phyloP scores from a whole-genome alignment of 2,329 filamentous ascomycete genomes.

The Cladosporium cucumerinum region DNA sequence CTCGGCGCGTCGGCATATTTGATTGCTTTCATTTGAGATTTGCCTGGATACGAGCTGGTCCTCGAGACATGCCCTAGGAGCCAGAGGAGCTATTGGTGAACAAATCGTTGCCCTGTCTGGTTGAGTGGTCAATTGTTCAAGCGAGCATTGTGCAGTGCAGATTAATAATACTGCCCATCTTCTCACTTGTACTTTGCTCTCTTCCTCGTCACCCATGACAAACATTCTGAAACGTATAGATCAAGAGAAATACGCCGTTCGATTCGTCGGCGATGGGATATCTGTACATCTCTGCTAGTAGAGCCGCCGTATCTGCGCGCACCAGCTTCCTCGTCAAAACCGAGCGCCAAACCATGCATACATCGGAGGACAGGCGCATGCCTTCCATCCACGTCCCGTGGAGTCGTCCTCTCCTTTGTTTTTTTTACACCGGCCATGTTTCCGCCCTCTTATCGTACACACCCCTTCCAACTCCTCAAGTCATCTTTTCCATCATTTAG shows the following conservation, averaged over 20 bases:
- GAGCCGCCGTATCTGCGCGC: background rate
- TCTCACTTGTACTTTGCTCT: background rate
- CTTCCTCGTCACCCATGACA: background rate
- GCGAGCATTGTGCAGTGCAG: background rate
- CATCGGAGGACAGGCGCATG: background rate
- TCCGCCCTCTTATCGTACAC: slow-evolving; percentile 22
- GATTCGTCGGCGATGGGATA: slow-evolving; percentile 18
- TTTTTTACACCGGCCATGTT: background rate
- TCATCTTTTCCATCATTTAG: background rate
- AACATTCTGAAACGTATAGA: too few relatives aligned
- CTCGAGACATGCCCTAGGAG: background rate
- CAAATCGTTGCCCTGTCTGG: background rate
- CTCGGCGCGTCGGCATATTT: background rate
- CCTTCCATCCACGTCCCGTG: background rate
- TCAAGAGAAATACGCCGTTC: slow-evolving; percentile 17
- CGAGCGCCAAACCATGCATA: slow-evolving; percentile 16
- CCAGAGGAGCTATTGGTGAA: background rate
- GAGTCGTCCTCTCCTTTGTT: background rate
- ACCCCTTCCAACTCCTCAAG: background rate
- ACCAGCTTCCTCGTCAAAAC: slow-evolving; percentile 2
- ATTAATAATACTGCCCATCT: background rate
- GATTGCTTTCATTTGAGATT: background rate
- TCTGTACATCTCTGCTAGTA: slow-evolving; percentile 5
- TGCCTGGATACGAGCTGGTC: background rate
- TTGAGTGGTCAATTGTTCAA: background rate